phyloP scores from a whole-genome alignment of 106 monocot genomes.

The Dendrobium catenatum region DNA sequence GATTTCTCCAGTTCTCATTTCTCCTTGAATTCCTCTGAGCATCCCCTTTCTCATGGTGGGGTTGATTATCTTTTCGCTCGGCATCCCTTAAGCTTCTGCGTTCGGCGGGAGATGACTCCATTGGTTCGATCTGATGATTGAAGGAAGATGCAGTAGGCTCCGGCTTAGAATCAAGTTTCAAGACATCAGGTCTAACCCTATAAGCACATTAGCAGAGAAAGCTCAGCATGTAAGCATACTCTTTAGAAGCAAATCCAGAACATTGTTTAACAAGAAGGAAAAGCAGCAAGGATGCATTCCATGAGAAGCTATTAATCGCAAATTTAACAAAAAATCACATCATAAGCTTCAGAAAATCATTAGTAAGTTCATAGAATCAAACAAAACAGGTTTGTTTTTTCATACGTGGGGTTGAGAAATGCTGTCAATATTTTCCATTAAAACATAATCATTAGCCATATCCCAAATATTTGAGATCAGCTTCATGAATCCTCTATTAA shows the following conservation, averaged over 20 bases:
- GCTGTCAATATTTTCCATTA: not conserved
- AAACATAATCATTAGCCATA: no score
- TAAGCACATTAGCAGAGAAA: slow-evolving; percentile 3
- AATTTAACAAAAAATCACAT: no score
- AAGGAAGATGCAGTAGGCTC: slow-evolving; percentile 11
- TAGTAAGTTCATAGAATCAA: no score
- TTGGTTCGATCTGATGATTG: slow-evolving; percentile 16
- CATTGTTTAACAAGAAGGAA: not conserved
- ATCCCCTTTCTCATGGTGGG: slow-evolving; percentile 35
- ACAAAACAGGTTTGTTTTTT: no score
- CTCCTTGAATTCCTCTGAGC: slow-evolving; percentile 30
- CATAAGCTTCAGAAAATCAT: no score
- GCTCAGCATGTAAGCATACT: not conserved
- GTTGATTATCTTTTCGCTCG: slow-evolving; percentile 30
- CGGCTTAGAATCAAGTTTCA: slow-evolving; percentile 31
- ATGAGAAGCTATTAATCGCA: no score
- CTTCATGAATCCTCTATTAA: no score
- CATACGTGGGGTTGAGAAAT: no score
- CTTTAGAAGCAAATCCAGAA: not conserved
- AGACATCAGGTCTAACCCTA: slow-evolving; percentile 31
- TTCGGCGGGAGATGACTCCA: slow-evolving; percentile 27
- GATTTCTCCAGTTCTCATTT: slow-evolving; percentile 42
- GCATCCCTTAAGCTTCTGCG: slow-evolving; percentile 22
- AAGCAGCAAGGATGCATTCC: no score
- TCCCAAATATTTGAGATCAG: no score